These are phyloP conservation scores for Gossypium rotundifolium DNA, from an alignment of 345 rosid species.

Conservation along the genomic window DNA sequence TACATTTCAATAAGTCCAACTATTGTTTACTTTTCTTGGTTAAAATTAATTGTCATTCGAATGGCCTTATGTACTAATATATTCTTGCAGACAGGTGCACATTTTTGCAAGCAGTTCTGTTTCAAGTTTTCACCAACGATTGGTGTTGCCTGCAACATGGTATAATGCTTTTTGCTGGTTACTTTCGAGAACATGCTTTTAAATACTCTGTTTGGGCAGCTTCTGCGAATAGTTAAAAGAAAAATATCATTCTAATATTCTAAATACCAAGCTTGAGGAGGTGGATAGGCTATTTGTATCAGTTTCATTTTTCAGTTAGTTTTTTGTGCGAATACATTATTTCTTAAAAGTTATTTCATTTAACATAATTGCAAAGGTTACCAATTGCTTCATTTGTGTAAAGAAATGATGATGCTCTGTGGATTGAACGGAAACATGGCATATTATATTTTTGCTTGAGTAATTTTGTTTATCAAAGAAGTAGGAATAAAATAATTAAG, in stretches of 20 bases:
- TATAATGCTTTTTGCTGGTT: conserved; percentile 21
- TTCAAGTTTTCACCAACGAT: conserved; percentile 60
- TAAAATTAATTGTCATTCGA: neutral
- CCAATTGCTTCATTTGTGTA: conserved; percentile 3
- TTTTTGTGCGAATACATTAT: neutral
- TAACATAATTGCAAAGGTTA: neutral
- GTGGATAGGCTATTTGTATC: neutral
- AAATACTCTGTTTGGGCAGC: neutral
- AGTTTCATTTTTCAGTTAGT: conserved; percentile 1
- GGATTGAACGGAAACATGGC: neutral
- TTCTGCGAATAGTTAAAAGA: neutral
- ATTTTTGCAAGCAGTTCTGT: conserved; percentile 55
- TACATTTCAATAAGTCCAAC: neutral
- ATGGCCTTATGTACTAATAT: conserved; percentile 2
- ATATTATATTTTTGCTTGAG: neutral
- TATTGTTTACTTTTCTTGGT: neutral
- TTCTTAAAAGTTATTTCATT: neutral
- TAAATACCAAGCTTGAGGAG: neutral
- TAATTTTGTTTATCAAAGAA: neutral
- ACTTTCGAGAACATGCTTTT: neutral
- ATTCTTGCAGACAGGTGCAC: conserved; percentile 50
- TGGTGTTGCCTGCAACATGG: conserved; percentile 68
- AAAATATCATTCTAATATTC: neutral
- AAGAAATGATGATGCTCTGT: neutral
- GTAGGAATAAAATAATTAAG: neutral